A percentile compares a stretch with the other conserved stretches of the same genome.
Evolutionary conservation across 1,284 basidiomycete species (phyloP).

Genomic region (Irpex sp.): DNA sequence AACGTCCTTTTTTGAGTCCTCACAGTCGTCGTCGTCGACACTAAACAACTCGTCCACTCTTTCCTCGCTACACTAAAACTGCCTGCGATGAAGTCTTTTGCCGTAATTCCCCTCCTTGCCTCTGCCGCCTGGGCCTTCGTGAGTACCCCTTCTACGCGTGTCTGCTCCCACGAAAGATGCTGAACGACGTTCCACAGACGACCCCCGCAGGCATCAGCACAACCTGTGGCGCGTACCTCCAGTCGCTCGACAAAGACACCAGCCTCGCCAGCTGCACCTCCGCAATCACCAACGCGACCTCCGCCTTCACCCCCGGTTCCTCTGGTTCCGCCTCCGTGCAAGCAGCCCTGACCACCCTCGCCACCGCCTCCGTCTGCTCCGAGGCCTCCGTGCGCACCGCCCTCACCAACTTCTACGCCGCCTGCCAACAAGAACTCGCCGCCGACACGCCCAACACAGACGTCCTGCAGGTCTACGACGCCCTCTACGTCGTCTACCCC

Average conservation of each 20-base stretch:
- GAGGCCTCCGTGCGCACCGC: slow-evolving; percentile 54
- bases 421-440: slow-evolving; percentile 69
- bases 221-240: slow-evolving; percentile 60
- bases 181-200: slow-evolving; percentile 28
- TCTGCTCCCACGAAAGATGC: slow-evolving; percentile 18
- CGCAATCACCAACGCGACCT: slow-evolving; percentile 61
- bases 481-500: slow-evolving; percentile 69
- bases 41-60: slow-evolving; percentile 47
- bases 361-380: slow-evolving; percentile 51
- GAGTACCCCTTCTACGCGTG: slow-evolving; percentile 14
- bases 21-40: slow-evolving; percentile 37
- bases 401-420: slow-evolving; percentile 65
- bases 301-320: slow-evolving; percentile 52
- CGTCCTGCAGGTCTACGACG: slow-evolving; percentile 71
- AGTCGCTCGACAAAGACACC: slow-evolving; percentile 57
- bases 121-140: slow-evolving; percentile 42
- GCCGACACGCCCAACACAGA: slow-evolving; percentile 36
- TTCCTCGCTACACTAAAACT: slow-evolving; percentile 32
- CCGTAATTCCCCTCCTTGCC: slow-evolving; percentile 42
- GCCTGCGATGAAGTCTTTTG: slow-evolving; percentile 47
- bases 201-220: slow-evolving; percentile 63
- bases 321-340: slow-evolving; percentile 41
- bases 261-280: slow-evolving; percentile 58
- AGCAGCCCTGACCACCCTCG: slow-evolving; percentile 56
- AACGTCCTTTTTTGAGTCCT: slow-evolving; percentile 16